A percentile compares a stretch with the other conserved stretches of the same genome.
These are phyloP conservation scores for Thamnidium elegans DNA, from an alignment of 192 early-diverging fungal genomes.

Conservation along the genomic window DNA sequence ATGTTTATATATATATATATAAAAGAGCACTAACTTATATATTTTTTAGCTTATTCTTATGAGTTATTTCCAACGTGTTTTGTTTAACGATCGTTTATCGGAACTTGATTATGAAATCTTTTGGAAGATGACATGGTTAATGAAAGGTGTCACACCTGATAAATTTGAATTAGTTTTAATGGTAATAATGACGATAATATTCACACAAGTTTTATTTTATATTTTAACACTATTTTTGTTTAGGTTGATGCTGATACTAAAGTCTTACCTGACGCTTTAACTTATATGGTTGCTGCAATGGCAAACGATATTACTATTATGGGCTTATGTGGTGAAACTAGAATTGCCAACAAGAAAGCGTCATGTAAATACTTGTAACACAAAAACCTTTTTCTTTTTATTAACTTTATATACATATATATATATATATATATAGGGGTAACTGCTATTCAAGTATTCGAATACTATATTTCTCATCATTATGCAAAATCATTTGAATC, in stretches of 20 bases:
- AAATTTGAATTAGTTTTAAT: conserved; percentile 74
- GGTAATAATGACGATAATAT: conserved; percentile 35
- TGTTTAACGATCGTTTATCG: conserved; percentile 85
- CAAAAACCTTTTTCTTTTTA: conserved; percentile 1
- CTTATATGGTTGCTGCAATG: conserved; percentile 89
- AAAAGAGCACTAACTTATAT: too few relatives aligned
- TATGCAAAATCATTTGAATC: conserved; percentile 93
- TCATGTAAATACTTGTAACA: conserved; percentile 92
- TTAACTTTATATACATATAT: neutral
- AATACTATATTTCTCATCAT: conserved; percentile 98
- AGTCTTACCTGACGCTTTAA: conserved; percentile 74
- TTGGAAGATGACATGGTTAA: conserved; percentile 65
- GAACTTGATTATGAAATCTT: conserved; percentile 92
- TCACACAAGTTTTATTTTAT: too few relatives aligned
- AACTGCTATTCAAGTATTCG: conserved; percentile 90
- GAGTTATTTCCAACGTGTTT: conserved; percentile 82
- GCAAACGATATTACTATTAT: conserved; percentile 88
- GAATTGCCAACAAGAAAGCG: conserved; percentile 89
- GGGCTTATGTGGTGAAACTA: conserved; percentile 96
- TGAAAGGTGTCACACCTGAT: conserved; percentile 88
- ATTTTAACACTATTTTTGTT: neutral
- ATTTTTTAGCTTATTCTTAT: conserved; percentile 68
- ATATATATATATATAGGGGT: conserved; percentile 50
- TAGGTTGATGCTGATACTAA: conserved; percentile 87
- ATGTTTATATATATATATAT: too few relatives aligned